These are phyloP conservation scores for Betula pendula DNA, from an alignment of 306 rosid genomes.

Conservation along the genomic window DNA sequence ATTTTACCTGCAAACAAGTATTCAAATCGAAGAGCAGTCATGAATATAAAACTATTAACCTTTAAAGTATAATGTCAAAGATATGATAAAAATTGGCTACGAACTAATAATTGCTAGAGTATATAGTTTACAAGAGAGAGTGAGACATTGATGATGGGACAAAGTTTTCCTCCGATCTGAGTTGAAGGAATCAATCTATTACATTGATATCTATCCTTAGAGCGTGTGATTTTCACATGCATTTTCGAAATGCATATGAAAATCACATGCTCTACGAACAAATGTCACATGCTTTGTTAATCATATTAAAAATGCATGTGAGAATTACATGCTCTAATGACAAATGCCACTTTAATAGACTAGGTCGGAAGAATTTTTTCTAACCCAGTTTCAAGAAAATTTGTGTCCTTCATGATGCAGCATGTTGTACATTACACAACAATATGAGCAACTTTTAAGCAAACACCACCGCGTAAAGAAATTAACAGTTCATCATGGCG, in stretches of 20 bases:
- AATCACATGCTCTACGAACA: no score
- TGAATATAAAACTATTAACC: not conserved
- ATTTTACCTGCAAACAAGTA: constrained; percentile 65
- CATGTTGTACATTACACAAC: not conserved
- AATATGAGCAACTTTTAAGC: not conserved
- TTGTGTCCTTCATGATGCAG: not conserved
- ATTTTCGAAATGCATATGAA: no score
- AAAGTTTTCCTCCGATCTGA: no score
- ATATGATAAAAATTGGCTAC: not conserved
- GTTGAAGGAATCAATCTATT: no score
- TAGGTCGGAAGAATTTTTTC: no score
- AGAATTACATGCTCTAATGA: no score
- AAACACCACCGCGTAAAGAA: not conserved
- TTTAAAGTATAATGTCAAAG: not conserved
- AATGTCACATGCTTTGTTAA: no score
- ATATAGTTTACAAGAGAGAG: not conserved
- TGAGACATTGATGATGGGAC: not conserved
- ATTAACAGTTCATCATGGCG: not conserved
- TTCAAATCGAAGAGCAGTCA: constrained; percentile 25
- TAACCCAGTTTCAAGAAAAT: no score
- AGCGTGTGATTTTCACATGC: no score
- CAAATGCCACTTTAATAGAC: no score
- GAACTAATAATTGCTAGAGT: not conserved
- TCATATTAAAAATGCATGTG: no score
- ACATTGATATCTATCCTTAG: no score